Evolutionary conservation across 495 filamentous ascomycete species (phyloP), one percentile per base, ranked within the genome.

Genomic region (Neurospora tetrasperma): DNA sequence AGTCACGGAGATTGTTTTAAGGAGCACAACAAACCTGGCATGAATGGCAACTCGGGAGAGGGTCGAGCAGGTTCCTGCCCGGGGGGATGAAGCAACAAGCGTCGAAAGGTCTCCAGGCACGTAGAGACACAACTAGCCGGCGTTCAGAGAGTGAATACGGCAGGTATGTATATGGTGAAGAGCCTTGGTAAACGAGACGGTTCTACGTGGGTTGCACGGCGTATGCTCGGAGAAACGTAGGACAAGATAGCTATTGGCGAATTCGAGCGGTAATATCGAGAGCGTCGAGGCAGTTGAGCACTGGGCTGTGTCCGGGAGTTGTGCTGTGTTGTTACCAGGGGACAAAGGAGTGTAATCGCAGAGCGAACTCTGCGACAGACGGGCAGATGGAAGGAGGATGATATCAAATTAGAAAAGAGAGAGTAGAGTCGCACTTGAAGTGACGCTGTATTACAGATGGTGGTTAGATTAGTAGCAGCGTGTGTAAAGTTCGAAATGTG

Each of bases 51-150:
- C 73, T 70, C 23, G 73, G 69, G 42, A 73, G 73, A 35, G 35
- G 69, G 72, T 43, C 69, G 77, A 78, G 78, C 80, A 84, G 82
- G 78, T 76, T 79, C 78, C 82, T 81, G 83, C 82, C 79, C 80
- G 31, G 4, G 41, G 43, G 42, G 46, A 69, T 31, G 71, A 70
- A 70, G 54, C 69, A 75, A 71, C 69, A 73, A 43, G 35, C 59
- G 71, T 70, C 6, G 2, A 23, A 16, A 62, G 54, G 23, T 62
- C 23, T 62, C 54, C 35, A 62, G 54, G 27, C 27, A 62, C 54
- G 27, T 12, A 62, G 12, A 62, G 54, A 62, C 54, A 62, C 54
- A 31, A 7, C 23, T 62, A 4, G 23, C 23, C 12, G 54, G 23
- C 0, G 2, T 18, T 31, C 54, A 62, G 27, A 31, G 54, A 35